Evolutionary conservation across 176 grass and related monocot genomes (phyloP).

Genomic region (Cenchrus americanus): DNA sequence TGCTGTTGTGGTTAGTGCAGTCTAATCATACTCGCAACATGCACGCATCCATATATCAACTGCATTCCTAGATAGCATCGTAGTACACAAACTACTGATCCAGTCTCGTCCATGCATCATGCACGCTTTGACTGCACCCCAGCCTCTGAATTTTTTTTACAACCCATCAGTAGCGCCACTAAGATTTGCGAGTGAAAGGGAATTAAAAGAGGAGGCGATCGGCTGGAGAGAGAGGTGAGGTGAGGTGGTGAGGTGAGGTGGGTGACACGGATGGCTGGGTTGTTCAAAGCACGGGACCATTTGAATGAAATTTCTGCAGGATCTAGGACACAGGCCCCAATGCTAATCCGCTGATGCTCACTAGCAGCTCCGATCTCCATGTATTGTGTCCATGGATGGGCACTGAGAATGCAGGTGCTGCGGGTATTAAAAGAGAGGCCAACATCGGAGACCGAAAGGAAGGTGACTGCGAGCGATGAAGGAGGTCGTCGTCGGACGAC

Average conservation of each 20-base stretch:
- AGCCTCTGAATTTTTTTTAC: constrained; percentile 46
- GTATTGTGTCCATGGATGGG: not conserved
- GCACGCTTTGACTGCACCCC: constrained; percentile 23
- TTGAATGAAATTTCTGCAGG: constrained; percentile 13
- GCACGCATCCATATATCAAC: not conserved
- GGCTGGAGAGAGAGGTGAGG: not conserved
- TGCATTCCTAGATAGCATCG: too few species aligned
- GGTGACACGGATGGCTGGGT: constrained; percentile 11
- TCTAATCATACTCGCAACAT: constrained; percentile 32
- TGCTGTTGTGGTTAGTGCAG: not conserved
- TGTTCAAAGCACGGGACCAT: constrained; percentile 42
- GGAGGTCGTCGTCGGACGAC: too few species aligned
- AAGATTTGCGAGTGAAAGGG: not conserved
- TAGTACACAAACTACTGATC: not conserved
- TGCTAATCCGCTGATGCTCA: not conserved
- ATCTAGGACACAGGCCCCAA: not conserved
- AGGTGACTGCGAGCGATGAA: not conserved
- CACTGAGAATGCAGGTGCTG: not conserved
- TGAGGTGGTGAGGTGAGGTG: constrained; percentile 20
- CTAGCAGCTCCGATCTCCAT: not conserved
- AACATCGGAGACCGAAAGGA: constrained; percentile 36
- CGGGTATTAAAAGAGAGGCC: constrained; percentile 33
- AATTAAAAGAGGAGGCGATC: not conserved
- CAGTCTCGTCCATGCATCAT: not conserved
- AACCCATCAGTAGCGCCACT: not conserved